Base-by-base conservation (phyloP, 192 early-diverging fungal genomes). In the Coemansia biformis region DNA sequence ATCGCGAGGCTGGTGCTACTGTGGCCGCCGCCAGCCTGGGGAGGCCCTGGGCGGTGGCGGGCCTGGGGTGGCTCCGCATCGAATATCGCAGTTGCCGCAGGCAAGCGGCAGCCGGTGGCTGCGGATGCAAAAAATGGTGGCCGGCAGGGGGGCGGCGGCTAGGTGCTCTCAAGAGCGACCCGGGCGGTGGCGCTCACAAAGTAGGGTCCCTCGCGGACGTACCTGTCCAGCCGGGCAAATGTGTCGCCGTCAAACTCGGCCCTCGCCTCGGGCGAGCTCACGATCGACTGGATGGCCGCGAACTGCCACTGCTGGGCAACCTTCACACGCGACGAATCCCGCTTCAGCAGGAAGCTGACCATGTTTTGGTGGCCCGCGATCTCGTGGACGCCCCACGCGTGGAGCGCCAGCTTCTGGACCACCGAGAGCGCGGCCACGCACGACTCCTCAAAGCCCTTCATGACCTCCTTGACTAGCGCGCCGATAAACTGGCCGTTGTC, bases 361-460 rank as follows among this genome's bases (percentile, higher is more conserved):
- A 60, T 51, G 34, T 59, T 72, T 41, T 65, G 43, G 42, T 60
- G 48, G 44, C 53, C 64, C 22, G 69, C 61, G 22, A 72, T 65
- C 32, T 72, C 69, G 18, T 57, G 61, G 23, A 72, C 49, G 5
- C 69, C 69, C 69, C 69, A 72, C 22, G 56, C 69, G 38, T 72
- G 69, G 17, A 39, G 34, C 13, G 48, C 41, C 48, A 72, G 51
- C 46, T 72, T 72, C 29, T 72, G 61, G 37, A 72, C 48, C 30
- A 65, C 69, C 5, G 69, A 52, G 37, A 72, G 40, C 3, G 55
- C 69, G 26, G 69, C 61, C 7, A 60, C 38, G 23, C 61, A 64
- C 32, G 69, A 65, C 45, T 72, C 69, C 38, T 72, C 69, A 47
- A 72, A 65, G 8, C 69, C 69, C 39, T 64, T 72, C 62, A 61